Base-by-base conservation (phyloP, 2,329 filamentous ascomycete species). In the Lachnellula hyalina region DNA sequence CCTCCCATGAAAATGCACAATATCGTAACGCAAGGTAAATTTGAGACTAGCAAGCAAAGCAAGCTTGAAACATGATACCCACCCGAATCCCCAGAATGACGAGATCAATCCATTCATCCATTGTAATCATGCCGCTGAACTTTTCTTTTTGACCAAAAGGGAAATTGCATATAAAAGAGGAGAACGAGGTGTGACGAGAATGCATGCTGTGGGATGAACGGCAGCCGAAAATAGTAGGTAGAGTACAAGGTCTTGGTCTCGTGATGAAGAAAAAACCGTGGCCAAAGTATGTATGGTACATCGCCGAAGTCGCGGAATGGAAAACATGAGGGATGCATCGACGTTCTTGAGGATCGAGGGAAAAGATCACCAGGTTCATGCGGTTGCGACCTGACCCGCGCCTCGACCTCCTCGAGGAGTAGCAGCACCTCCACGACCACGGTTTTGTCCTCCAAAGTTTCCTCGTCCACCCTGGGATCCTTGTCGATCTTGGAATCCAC, bases 371-470 rank as follows among this genome's bases (percentile, higher is more conserved):
- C 8, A 19, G n/a, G 35, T 32, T 64, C 53, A 64, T 55, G 60
- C 59, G 48, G 57, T 61, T 21, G 63, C 45, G 35, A 63, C 41
- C 52, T 61, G 62, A 50, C 50, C 52, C 35, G 54, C 72, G 59
- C 76, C 80, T 60, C 87, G 85, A 62, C 87, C 83, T 54, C 83
- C 81, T 57, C 84, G 82, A 61, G 83, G 75, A 66, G 79, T 76
- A 64, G 83, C 75, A 65, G 79, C 76, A 64, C 83, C 83, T 54
- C 83, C 82, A 60, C 89, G 86, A 65, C 89, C 84, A 60, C 86
- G 79, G 61, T 74, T 75, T 61, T 78, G 77, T 52, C 41, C 41
- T 44, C 66, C 78, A 55, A 66, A 67, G 53, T 60, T 63, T n/a
- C 65, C 65, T 47, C 65, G 61, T 49, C 61, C 60, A 47, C 61